Conservation (phyloP, 208 protist genomes). For the Trypanosoma lewisi region DNA sequence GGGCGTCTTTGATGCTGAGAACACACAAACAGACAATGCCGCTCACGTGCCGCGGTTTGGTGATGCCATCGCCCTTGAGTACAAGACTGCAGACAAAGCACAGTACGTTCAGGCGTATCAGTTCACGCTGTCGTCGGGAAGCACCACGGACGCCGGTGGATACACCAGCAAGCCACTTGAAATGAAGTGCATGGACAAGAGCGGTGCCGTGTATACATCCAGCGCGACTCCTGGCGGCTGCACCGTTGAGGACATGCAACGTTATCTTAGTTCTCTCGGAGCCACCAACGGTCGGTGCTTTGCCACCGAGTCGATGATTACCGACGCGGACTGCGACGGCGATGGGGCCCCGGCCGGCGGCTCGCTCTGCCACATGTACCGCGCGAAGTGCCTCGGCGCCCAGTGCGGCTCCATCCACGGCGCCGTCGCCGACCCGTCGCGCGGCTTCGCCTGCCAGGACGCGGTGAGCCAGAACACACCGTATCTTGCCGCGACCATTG, state of each 20-base stretch:
- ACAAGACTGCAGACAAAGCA: neutral
- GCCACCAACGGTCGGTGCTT: constrained; percentile 11
- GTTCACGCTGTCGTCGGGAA: neutral
- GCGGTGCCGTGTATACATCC: constrained; percentile 12
- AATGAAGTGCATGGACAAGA: constrained; percentile 13
- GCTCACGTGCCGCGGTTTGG: constrained; percentile 7
- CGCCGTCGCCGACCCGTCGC: constrained; percentile 10
- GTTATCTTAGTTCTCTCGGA: constrained; percentile 14
- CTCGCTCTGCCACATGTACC: constrained; percentile 19
- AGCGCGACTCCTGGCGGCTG: constrained; percentile 8
- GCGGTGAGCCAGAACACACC: constrained; percentile 1
- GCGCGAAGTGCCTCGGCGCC: constrained; percentile 8
- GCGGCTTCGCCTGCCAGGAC: constrained; percentile 13
- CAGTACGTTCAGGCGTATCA: constrained; percentile 11
- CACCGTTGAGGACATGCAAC: constrained; percentile 9
- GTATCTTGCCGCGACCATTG: constrained; percentile 13
- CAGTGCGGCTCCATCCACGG: constrained; percentile 9
- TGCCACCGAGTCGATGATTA: neutral
- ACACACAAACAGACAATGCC: constrained; percentile 4
- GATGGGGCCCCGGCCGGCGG: neutral
- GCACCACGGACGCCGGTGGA: neutral
- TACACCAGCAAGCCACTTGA: constrained; percentile 4
- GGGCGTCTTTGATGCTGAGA: constrained; percentile 15
- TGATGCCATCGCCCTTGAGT: constrained; percentile 21
- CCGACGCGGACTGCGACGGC: constrained; percentile 1